Evolutionary conservation across 805 yeast genomes (phyloP).

Genomic region (Zygosaccharomyces bailii): DNA sequence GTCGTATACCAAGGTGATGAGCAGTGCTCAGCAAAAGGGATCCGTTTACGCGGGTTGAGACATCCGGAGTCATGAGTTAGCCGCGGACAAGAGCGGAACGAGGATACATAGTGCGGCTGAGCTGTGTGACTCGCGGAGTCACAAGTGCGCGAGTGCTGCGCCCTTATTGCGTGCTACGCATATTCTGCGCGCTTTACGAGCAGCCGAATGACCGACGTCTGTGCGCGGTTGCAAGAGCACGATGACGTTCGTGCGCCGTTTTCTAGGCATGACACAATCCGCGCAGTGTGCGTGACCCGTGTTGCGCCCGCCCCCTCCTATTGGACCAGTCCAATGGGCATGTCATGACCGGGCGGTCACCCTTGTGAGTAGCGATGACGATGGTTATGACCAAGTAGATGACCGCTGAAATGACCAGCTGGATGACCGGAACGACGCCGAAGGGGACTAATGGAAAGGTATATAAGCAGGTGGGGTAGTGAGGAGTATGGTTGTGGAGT

Average conservation of each 20-base stretch:
- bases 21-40: too few species aligned
- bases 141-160: background rate
- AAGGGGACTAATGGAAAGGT: background rate
- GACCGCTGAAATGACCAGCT: background rate
- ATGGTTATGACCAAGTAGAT: background rate
- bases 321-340: background rate
- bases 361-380: background rate
- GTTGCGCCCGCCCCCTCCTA: background rate
- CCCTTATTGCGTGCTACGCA: background rate
- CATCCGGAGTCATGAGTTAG: background rate
- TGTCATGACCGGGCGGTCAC: background rate
- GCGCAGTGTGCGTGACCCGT: background rate
- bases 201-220: background rate
- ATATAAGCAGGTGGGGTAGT: background rate
- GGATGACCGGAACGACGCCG: background rate
- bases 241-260: background rate
- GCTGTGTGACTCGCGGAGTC: background rate
- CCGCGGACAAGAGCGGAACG: too few species aligned
- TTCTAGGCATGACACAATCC: background rate
- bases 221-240: background rate
- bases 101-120: background rate
- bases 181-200: background rate
- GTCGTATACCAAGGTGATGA: too few species aligned
- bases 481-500: too few species aligned
- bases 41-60: too few species aligned